Conservation (phyloP, 225 moss, liverwort and hornwort species). For the Pseudisothecium myosuroides region DNA sequence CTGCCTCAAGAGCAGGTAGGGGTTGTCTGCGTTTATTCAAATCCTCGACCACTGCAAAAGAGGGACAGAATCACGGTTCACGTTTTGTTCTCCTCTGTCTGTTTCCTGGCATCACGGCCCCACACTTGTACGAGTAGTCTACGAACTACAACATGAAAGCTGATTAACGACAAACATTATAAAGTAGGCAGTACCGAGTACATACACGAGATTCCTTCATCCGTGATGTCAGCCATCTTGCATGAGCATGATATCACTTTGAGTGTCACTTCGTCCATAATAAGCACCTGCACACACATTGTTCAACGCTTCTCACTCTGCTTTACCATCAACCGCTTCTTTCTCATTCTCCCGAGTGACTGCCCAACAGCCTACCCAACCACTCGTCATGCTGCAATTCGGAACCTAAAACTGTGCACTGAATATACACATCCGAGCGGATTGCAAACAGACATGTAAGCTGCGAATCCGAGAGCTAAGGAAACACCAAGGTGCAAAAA, state of each 20-base stretch:
- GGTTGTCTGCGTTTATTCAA: conserved; percentile 90
- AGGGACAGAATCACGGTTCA: neutral
- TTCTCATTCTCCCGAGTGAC: neutral
- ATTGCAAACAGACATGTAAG: neutral
- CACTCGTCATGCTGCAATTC: neutral
- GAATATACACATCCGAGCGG: neutral
- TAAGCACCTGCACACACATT: conserved; percentile 61
- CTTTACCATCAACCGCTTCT: neutral
- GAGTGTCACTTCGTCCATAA: conserved; percentile 81
- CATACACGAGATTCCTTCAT: conserved; percentile 88
- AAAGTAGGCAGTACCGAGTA: neutral
- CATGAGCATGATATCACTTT: conserved; percentile 95
- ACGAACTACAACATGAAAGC: neutral
- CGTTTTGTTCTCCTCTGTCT: neutral
- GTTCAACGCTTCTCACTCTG: neutral
- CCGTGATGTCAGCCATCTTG: conserved; percentile 93
- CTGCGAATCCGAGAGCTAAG: neutral
- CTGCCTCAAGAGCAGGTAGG: conserved; percentile 75
- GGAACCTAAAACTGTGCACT: neutral
- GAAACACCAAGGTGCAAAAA: neutral
- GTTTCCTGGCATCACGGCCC: neutral
- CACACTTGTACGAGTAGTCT: neutral
- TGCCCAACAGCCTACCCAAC: neutral
- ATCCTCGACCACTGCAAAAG: conserved; percentile 77
- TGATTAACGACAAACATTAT: neutral